Conservation (phyloP, 2,329 filamentous ascomycete genomes). For the Furcasterigmium furcatum region DNA sequence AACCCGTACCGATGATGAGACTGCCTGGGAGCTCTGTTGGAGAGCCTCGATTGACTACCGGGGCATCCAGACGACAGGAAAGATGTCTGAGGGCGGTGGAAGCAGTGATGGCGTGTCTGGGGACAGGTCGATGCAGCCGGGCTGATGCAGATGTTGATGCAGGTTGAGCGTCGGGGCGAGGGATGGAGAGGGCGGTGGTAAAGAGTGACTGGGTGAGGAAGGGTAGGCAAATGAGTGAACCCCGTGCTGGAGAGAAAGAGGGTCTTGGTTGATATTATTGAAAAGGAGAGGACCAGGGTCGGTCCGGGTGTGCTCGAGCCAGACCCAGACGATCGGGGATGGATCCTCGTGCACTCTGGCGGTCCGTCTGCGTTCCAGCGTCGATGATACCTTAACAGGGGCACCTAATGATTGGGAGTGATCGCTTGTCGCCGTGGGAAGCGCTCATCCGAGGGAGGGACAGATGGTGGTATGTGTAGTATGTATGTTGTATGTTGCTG, state of each 20-base stretch:
- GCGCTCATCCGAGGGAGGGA: too few relatives aligned
- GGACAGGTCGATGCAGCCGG: slow-evolving; percentile 3
- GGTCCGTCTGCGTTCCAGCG: slow-evolving; percentile 1
- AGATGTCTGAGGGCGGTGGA: slow-evolving; percentile 9
- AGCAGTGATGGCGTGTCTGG: background rate
- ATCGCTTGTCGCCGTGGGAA: too few relatives aligned
- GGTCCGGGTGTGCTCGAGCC: slow-evolving; percentile 14
- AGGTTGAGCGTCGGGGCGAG: slow-evolving; percentile 5
- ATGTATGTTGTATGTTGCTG: too few relatives aligned
- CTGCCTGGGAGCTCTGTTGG: slow-evolving; percentile 27
- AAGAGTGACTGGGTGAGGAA: slow-evolving; percentile 9
- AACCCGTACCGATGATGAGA: slow-evolving; percentile 17
- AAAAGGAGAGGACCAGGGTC: slow-evolving; percentile 16
- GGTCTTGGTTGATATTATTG: slow-evolving; percentile 14
- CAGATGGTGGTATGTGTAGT: too few relatives aligned
- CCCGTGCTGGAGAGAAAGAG: slow-evolving; percentile 11
- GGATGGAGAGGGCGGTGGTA: slow-evolving; percentile 4
- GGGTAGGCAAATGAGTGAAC: slow-evolving; percentile 19
- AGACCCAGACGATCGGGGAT: slow-evolving; percentile 17
- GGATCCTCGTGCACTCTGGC: slow-evolving; percentile 1
- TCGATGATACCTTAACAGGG: slow-evolving; percentile 5
- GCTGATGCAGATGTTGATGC: slow-evolving; percentile 7
- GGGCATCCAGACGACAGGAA: slow-evolving; percentile 27
- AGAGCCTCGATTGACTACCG: slow-evolving; percentile 30
- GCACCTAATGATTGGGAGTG: background rate